Evolutionary conservation across 192 early-diverging fungal genomes (phyloP), one percentile per base, ranked within the genome.

Genomic region (Coemansia sp.): DNA sequence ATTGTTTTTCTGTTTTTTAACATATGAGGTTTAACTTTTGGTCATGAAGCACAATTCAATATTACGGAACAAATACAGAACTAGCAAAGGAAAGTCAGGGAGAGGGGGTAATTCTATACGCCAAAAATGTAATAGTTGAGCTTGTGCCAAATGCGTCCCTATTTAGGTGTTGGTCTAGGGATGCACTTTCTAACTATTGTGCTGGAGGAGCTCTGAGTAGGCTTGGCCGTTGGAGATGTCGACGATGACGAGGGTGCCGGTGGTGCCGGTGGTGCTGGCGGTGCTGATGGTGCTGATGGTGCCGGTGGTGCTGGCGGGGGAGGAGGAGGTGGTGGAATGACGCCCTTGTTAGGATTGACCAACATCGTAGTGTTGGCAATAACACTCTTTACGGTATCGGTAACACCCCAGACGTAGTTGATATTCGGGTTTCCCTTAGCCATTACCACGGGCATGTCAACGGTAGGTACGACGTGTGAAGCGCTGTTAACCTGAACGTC

Each of bases 401-500:
- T 73, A 41, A 81, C 40, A 9, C 80, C 80, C 49, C 55, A 44
- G 27, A 63, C 70, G 44, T 78, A 83, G 55, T 13, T 63, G 40
- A 72, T 40, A 10, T n/a, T 29, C 2, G 80, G 80, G 15, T 71
- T 42, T 7, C 66, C 70, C 46, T 59, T 51, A 9, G 60, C 44
- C n/a, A 83, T 27, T 12, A 78, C 27, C 3, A 16, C 46, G 7
- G 51, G 54, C 68, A 78, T 65, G 10, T 38, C 44, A 8, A 57
- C 68, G 22, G 65, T 60, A 5, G 33, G 10, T 15, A 69, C 72
- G 15, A 77, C 74, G 54, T 76, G 72, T 31, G 77, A 79, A 6
- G 66, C 41, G 22, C n/a, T 18, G 41, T 67, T 47, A 34, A 80
- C 63, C 29, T 76, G 54, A 27, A 90, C 54, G 40, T 89, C 88